These are phyloP conservation scores for Lomentospora prolificans DNA, from an alignment of 2,329 filamentous ascomycete genomes.

Conservation along the genomic window DNA sequence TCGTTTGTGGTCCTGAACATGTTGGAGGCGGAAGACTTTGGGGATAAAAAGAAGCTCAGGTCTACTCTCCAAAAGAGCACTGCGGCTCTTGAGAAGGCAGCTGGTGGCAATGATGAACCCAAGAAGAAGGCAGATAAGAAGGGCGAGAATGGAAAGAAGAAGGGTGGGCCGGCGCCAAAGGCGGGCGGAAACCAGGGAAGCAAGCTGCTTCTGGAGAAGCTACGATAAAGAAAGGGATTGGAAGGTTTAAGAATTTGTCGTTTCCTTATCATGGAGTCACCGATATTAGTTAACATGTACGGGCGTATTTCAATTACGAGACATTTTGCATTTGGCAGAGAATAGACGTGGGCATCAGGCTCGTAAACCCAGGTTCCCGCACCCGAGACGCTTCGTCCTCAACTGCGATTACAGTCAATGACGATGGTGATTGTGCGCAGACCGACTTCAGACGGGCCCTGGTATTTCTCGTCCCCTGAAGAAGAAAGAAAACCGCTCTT, in stretches of 20 bases:
- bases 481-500: no score
- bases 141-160: conserved; percentile 19
- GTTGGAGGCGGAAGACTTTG: conserved; percentile 65
- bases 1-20: conserved; percentile 80
- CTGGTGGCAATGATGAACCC: conserved; percentile 47
- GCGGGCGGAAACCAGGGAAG: conserved; percentile 52
- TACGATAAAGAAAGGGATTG: conserved; percentile 22
- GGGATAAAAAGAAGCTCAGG: conserved; percentile 54
- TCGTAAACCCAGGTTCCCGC: not conserved
- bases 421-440: no score
- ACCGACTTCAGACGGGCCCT: no score
- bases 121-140: conserved; percentile 38
- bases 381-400: not conserved
- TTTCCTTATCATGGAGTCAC: not conserved
- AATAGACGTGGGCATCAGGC: not conserved
- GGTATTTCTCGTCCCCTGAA: no score
- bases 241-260: conserved; percentile 7
- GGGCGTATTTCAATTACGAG: not conserved
- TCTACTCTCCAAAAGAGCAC: conserved; percentile 64
- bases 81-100: conserved; percentile 59
- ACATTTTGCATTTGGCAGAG: not conserved
- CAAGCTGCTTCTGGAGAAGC: conserved; percentile 49
- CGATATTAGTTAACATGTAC: not conserved
- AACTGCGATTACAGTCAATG: no score
- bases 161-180: conserved; percentile 22